Conservation (phyloP, 129 eudicot genomes). For the Pulicaria dysenterica region DNA sequence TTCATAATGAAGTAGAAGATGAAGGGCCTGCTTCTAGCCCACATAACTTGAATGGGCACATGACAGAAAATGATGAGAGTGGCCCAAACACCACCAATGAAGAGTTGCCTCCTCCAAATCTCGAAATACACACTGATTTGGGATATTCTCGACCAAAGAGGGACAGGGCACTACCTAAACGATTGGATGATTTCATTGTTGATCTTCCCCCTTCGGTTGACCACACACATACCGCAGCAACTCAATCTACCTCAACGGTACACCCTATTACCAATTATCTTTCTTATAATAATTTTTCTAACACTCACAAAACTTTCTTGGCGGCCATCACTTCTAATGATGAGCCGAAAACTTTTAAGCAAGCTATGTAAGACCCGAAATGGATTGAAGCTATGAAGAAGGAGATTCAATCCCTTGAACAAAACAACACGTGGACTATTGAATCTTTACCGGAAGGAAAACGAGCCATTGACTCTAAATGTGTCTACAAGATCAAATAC, state of each 20-base stretch:
- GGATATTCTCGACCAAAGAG: neutral
- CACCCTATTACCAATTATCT: conserved; percentile 13
- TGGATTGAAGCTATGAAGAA: neutral
- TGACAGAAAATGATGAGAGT: neutral
- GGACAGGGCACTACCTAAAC: neutral
- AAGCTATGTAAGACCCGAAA: neutral
- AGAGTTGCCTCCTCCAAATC: neutral
- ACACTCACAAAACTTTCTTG: neutral
- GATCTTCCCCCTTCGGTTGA: conserved; percentile 16
- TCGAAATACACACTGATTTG: neutral
- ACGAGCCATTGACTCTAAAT: neutral
- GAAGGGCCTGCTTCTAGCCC: neutral
- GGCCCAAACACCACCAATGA: neutral
- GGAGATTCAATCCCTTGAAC: neutral
- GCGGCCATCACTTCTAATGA: neutral
- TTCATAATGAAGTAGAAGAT: neutral
- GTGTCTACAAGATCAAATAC: neutral
- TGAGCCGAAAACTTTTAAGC: neutral
- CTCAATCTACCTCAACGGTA: neutral
- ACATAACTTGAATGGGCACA: neutral
- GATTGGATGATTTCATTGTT: neutral
- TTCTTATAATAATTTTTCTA: neutral
- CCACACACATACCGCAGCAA: neutral
- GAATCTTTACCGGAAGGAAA: neutral
- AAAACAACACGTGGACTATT: neutral